Evolutionary conservation across 1,284 basidiomycete genomes (phyloP).

Genomic region (Termitomyces sp.): DNA sequence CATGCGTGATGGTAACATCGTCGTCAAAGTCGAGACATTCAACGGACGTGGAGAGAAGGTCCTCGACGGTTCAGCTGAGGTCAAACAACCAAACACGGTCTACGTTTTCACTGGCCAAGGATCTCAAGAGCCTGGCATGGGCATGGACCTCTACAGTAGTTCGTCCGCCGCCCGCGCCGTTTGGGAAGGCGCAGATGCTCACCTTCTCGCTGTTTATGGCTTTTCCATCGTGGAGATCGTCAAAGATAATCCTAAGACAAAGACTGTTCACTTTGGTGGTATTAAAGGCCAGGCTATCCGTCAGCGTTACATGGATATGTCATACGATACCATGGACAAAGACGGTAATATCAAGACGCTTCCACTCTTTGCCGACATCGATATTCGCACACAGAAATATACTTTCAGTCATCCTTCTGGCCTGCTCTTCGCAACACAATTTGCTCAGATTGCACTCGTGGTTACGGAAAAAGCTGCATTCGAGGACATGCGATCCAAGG

Average conservation of each 20-base stretch:
- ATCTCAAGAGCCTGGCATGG: conserved; percentile 98
- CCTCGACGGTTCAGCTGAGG: conserved; percentile 87
- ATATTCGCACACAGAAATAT: conserved; percentile 88
- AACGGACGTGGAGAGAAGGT: conserved; percentile 90
- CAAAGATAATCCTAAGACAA: conserved; percentile 94
- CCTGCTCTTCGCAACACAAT: conserved; percentile 95
- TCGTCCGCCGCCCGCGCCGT: conserved; percentile 93
- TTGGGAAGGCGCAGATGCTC: conserved; percentile 95
- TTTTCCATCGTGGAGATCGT: conserved; percentile 99
- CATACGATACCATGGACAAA: conserved; percentile 94
- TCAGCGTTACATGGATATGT: conserved; percentile 98
- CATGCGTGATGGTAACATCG: conserved; percentile 91
- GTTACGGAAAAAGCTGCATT: conserved; percentile 98
- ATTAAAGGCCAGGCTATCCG: conserved; percentile 98
- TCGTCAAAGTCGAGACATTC: conserved; percentile 86
- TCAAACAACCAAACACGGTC: conserved; percentile 87
- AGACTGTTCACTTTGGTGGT: conserved; percentile 98
- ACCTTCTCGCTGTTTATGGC: conserved; percentile 91
- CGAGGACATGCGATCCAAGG: conserved; percentile 96
- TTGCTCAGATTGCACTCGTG: conserved; percentile 96
- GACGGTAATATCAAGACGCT: conserved; percentile 92
- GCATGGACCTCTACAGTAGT: conserved; percentile 95
- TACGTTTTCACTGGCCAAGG: conserved; percentile 99
- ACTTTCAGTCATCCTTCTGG: conserved; percentile 97
- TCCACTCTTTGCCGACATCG: conserved; percentile 91